A percentile compares a stretch with the other conserved stretches of the same genome.
These are phyloP conservation scores for Paxillus ammoniavirescens DNA, from an alignment of 768 basidiomycete species.

Conservation along the genomic window DNA sequence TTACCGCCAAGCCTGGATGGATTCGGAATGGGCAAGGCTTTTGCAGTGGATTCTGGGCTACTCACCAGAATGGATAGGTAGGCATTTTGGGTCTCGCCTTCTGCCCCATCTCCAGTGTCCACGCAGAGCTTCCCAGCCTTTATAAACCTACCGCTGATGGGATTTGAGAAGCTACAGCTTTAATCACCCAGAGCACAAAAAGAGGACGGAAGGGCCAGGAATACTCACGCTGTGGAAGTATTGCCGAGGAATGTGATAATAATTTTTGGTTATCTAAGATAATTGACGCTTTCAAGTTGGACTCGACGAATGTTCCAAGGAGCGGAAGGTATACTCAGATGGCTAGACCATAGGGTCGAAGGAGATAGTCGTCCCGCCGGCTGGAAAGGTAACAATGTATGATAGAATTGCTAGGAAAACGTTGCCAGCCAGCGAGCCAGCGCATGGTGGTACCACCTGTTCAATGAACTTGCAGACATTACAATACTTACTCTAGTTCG, in stretches of 20 bases:
- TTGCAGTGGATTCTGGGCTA: neutral
- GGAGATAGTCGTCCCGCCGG: too few species aligned
- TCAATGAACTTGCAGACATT: too few species aligned
- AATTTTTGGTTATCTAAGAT: too few species aligned
- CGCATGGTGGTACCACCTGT: too few species aligned
- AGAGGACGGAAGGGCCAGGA: slow-evolving; percentile 10
- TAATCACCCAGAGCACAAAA: slow-evolving; percentile 10
- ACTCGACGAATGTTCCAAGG: too few species aligned
- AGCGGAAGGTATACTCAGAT: too few species aligned
- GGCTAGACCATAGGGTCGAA: too few species aligned
- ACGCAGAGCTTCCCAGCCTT: slow-evolving; percentile 9
- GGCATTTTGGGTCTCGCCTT: slow-evolving; percentile 21
- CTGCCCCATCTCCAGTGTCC: neutral
- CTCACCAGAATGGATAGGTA: slow-evolving; percentile 33
- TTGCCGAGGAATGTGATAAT: slow-evolving; percentile 4
- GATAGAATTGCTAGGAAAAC: too few species aligned
- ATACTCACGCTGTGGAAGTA: neutral
- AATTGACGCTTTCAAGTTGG: too few species aligned
- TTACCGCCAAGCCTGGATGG: slow-evolving; percentile 60
- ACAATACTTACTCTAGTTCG: slow-evolving; percentile 5
- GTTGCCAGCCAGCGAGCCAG: too few species aligned
- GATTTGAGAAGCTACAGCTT: slow-evolving; percentile 8
- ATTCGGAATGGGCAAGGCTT: neutral
- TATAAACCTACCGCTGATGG: slow-evolving; percentile 14
- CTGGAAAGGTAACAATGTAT: too few species aligned